Base-by-base conservation (phyloP, 129 eudicot genomes). In the Centella asiatica region DNA sequence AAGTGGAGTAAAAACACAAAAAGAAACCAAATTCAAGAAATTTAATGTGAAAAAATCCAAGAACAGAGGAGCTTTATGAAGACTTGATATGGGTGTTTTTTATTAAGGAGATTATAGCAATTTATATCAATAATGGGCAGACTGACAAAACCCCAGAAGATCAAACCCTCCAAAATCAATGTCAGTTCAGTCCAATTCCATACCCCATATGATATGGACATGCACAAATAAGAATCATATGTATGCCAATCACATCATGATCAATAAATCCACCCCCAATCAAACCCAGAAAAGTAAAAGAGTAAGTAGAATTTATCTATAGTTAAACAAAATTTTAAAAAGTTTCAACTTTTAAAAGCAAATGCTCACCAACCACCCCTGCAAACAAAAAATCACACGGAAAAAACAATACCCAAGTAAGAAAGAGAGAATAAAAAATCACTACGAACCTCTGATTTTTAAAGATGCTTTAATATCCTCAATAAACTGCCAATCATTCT, bases 91-190 rank as follows among this genome's bases (percentile, higher is more conserved):
- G 68, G 32, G 28, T 4, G 1, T 0, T 20, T 36, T 12, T 12
- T 58, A 10, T 15, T 20, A 34, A 34, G 8, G 45, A 58, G 33
- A 34, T 57, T 27, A 33, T 57, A 4, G 36, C 28, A 57, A 33
- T 57, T 65, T 65, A 49, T 6, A 49, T 20, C 5, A 19, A 50
- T 40, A 25, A 60, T 60, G 66, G 66, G 34, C 66, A 60, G 66
- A 42, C 66, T 60, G 34, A 45, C 59, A 65, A 48, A 34, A 14
- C 49, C 28, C 58, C 44, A 65, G 25, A 65, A 65, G 47, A 65
- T 65, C 48, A 49, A 65, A 65, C 36, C 49, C 59, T 49, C 25
- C 24, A 50, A 49, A 49, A 37, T 49, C 59, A 34, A 5, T 65
- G 69, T 49, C 59, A 6, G 23, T 49, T 65, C 69, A 33, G 47